These are phyloP conservation scores for Chloridella minuta DNA, from an alignment of 352 stramenopile species.

Conservation along the genomic window DNA sequence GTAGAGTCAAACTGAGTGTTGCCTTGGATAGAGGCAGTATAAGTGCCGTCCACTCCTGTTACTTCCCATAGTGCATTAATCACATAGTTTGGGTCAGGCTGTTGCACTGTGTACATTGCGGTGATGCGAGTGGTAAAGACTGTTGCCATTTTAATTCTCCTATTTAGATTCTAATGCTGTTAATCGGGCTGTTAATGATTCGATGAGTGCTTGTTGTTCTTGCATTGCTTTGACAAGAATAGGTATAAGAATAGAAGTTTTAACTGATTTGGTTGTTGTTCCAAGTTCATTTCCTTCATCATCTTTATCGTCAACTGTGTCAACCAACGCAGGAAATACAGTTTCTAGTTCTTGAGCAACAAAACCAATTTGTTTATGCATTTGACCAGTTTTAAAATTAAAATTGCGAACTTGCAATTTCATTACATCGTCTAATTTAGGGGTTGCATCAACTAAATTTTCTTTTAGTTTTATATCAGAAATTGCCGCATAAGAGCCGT, in stretches of 20 bases:
- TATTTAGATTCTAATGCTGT: too few relatives aligned
- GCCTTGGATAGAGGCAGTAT: too few relatives aligned
- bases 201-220: slow-evolving; percentile 12
- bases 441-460: not conserved
- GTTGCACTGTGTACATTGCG: too few relatives aligned
- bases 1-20: too few relatives aligned
- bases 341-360: slow-evolving; percentile 9
- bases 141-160: too few relatives aligned
- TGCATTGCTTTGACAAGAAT: not conserved
- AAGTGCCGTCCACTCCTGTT: too few relatives aligned
- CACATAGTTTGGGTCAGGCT: too few relatives aligned
- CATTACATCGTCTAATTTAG: not conserved
- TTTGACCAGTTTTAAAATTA: not conserved
- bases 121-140: too few relatives aligned
- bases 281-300: not conserved
- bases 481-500: not conserved
- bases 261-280: not conserved
- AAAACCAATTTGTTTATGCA: not conserved
- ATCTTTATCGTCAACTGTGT: not conserved
- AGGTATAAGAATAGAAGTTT: not conserved
- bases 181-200: not conserved
- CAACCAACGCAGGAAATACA: too few relatives aligned
- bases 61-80: too few relatives aligned
- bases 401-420: slow-evolving; percentile 8
- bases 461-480: not conserved